Evolutionary conservation across 1,139 yeast genomes (phyloP).

Genomic region (Taphrina populina): DNA sequence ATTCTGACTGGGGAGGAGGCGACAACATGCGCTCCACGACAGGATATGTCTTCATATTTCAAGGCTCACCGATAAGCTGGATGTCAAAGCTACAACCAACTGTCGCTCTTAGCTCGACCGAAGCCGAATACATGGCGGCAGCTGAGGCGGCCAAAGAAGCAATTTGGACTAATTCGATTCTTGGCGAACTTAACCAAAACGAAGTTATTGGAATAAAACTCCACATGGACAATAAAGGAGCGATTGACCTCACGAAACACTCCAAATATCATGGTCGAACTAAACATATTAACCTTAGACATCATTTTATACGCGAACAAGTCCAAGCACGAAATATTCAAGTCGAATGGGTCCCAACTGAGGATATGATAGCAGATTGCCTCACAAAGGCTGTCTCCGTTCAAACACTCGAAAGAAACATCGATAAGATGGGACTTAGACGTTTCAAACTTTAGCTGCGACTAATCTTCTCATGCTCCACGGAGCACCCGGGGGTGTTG

Average conservation of each 20-base stretch:
- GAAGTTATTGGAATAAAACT: too few relatives aligned
- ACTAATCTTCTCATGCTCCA: too few relatives aligned
- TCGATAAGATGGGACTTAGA: too few relatives aligned
- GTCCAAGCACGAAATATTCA: conserved; percentile 12
- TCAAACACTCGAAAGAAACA: neutral
- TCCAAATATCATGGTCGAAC: conserved; percentile 36
- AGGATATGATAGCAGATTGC: conserved; percentile 36
- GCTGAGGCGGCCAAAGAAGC: conserved; percentile 39
- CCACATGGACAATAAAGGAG: conserved; percentile 37
- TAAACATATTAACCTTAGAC: conserved; percentile 36
- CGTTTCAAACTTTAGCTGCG: too few relatives aligned
- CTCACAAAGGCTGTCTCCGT: conserved; percentile 31
- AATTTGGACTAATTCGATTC: conserved; percentile 36
- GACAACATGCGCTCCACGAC: conserved; percentile 35
- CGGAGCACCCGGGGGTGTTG: too few relatives aligned
- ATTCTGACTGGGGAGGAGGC: conserved; percentile 36
- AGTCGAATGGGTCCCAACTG: conserved; percentile 25
- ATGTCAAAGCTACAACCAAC: conserved; percentile 37
- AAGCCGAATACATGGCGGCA: conserved; percentile 40
- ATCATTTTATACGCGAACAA: conserved; percentile 35
- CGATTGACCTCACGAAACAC: conserved; percentile 34
- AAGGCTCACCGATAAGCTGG: conserved; percentile 40
- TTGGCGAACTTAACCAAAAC: conserved; percentile 4
- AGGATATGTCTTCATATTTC: conserved; percentile 37
- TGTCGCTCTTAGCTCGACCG: conserved; percentile 39